Evolutionary conservation across 108 stramenopile species (phyloP).

Genomic region (Pseudonitzschia multiseries): DNA sequence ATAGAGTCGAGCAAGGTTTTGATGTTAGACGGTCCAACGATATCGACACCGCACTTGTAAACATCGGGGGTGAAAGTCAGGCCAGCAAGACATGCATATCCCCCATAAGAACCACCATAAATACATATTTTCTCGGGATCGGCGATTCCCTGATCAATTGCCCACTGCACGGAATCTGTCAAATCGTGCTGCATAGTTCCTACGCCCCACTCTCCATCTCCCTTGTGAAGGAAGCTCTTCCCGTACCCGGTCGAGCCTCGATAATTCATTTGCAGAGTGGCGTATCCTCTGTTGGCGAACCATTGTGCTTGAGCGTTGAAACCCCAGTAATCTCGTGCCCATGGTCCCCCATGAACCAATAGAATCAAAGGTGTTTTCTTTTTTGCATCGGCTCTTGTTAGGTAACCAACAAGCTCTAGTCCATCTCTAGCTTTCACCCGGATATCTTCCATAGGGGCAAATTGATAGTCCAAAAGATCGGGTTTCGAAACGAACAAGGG

Average conservation of each 20-base stretch:
- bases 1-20: conserved; percentile 60
- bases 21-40: conserved; percentile 67
- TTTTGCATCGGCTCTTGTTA: conserved; percentile 41
- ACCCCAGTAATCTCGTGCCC: conserved; percentile 60
- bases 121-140: conserved; percentile 59
- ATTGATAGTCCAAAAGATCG: conserved; percentile 46
- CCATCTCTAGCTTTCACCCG: conserved; percentile 54
- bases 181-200: conserved; percentile 70
- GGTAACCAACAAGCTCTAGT: conserved; percentile 50
- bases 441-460: conserved; percentile 62
- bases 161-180: conserved; percentile 57
- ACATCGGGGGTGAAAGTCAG: conserved; percentile 65
- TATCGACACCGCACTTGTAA: conserved; percentile 66
- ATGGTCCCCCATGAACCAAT: conserved; percentile 64
- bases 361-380: conserved; percentile 52
- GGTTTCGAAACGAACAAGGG: conserved; percentile 50
- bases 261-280: conserved; percentile 59
- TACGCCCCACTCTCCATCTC: conserved; percentile 66
- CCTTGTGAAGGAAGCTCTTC: conserved; percentile 59
- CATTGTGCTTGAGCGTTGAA: conserved; percentile 51
- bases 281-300: conserved; percentile 67
- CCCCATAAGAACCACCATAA: conserved; percentile 64
- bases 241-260: conserved; percentile 67
- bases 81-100: conserved; percentile 63
- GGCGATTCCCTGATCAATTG: conserved; percentile 58